phyloP scores from a whole-genome alignment of 495 filamentous ascomycete genomes.

The Xylaria curta region DNA sequence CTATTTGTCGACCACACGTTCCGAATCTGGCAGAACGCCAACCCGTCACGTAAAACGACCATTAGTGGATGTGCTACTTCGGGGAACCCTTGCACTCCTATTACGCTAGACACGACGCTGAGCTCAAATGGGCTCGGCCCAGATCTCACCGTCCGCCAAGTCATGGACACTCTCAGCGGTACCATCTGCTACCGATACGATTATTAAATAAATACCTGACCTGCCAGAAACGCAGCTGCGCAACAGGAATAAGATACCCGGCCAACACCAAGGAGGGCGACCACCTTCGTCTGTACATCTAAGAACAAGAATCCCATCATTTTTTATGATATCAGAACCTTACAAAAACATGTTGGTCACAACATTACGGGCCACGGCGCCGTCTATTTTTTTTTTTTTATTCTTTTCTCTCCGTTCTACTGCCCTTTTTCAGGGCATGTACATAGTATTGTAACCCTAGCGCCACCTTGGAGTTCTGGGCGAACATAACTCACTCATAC shows the following conservation, averaged over 20 bases:
- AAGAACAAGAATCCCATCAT: neutral
- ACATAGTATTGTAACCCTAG: conserved; percentile 16
- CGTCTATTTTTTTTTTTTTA: neutral
- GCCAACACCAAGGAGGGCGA: neutral
- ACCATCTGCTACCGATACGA: conserved; percentile 52
- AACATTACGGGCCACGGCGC: conserved; percentile 14
- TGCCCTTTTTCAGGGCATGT: neutral
- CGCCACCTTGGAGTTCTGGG: conserved; percentile 14
- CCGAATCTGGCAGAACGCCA: conserved; percentile 50
- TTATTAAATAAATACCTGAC: conserved; percentile 33
- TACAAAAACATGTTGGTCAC: neutral
- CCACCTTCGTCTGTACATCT: conserved; percentile 21
- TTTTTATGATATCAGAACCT: neutral
- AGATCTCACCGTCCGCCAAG: conserved; percentile 41
- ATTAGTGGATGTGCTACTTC: conserved; percentile 47
- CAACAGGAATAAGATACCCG: neutral
- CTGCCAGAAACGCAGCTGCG: neutral
- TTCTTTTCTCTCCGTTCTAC: neutral
- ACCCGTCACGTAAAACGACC: conserved; percentile 39
- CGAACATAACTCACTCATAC: neutral
- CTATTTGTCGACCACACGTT: conserved; percentile 48
- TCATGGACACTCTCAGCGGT: conserved; percentile 47
- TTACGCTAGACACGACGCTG: conserved; percentile 42
- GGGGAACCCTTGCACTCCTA: conserved; percentile 37
- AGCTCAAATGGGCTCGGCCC: conserved; percentile 40